phyloP scores from a whole-genome alignment of 192 early-diverging fungal genomes.

The Linderina pennispora region DNA sequence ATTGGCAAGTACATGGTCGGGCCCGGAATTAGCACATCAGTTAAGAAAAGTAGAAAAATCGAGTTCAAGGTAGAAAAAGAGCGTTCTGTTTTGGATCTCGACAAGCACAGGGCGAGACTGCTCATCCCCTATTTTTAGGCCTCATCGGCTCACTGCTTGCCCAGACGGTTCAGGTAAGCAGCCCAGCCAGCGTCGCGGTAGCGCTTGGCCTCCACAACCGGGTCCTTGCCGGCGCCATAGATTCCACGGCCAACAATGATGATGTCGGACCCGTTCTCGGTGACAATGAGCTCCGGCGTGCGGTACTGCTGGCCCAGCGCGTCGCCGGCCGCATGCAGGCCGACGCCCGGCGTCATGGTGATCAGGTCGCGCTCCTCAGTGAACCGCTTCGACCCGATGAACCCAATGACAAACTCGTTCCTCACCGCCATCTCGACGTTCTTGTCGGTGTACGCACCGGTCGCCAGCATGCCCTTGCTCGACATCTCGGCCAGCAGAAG shows the following conservation, averaged over 20 bases:
- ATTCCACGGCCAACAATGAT: constrained; percentile 99
- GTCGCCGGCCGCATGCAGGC: constrained; percentile 76
- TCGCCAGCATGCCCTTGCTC: constrained; percentile 79
- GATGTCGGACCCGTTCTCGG: constrained; percentile 82
- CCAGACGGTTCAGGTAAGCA: constrained; percentile 69
- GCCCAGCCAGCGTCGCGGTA: constrained; percentile 96
- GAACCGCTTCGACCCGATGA: constrained; percentile 68
- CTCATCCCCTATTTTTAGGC: background rate
- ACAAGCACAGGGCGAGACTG: background rate
- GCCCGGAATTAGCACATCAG: background rate
- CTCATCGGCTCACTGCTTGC: too few relatives aligned
- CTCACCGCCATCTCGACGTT: constrained; percentile 80
- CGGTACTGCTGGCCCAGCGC: constrained; percentile 94
- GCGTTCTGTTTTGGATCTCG: too few relatives aligned
- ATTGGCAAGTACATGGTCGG: constrained; percentile 29
- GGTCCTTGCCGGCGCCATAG: constrained; percentile 77
- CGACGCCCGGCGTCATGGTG: constrained; percentile 94
- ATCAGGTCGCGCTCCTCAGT: constrained; percentile 81
- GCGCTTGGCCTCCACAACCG: constrained; percentile 64
- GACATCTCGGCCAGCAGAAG: constrained; percentile 98
- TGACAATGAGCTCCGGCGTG: constrained; percentile 81
- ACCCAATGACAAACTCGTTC: constrained; percentile 95
- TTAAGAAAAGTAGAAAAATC: background rate
- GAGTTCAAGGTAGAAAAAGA: background rate
- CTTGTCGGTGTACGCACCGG: constrained; percentile 70